A percentile compares a stretch with the other conserved stretches of the same genome.
These are phyloP conservation scores for Marsdenia floribunda DNA, from an alignment of 257 asterid genomes.

Conservation along the genomic window DNA sequence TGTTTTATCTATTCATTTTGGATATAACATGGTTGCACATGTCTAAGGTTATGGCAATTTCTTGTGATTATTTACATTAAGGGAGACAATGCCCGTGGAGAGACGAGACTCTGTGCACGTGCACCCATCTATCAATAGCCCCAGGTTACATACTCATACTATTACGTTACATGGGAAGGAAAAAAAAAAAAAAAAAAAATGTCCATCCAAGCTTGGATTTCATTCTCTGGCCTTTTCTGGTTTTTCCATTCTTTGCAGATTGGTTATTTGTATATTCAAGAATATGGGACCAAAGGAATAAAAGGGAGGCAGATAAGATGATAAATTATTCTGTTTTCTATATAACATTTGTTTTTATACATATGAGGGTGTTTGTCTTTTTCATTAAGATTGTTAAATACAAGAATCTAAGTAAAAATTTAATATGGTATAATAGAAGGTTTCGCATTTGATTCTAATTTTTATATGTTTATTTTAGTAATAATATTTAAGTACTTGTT, in stretches of 20 bases:
- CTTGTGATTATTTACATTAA: background rate
- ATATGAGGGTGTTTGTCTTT: too few species aligned
- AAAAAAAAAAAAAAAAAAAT: background rate
- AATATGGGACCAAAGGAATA: background rate
- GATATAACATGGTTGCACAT: conserved; percentile 26
- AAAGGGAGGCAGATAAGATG: background rate
- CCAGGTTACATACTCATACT: too few species aligned
- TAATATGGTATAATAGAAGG: too few species aligned
- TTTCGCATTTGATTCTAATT: too few species aligned
- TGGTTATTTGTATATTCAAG: background rate
- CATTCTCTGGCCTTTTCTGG: background rate
- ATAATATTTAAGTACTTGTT: too few species aligned
- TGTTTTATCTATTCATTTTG: conserved; percentile 14
- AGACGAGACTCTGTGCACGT: conserved; percentile 7
- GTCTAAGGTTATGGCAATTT: conserved; percentile 14
- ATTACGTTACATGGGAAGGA: background rate
- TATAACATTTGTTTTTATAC: too few species aligned
- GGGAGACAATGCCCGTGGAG: conserved; percentile 14
- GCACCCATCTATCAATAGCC: background rate
- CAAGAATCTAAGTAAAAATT: too few species aligned
- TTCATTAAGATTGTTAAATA: too few species aligned
- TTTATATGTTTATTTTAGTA: too few species aligned
- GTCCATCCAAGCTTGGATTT: background rate
- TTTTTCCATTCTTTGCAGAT: background rate
- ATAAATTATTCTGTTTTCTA: too few species aligned